Evolutionary conservation across 768 basidiomycete genomes (phyloP), one percentile per base, ranked within the genome.

Genomic region (Chalciporus piperatus): DNA sequence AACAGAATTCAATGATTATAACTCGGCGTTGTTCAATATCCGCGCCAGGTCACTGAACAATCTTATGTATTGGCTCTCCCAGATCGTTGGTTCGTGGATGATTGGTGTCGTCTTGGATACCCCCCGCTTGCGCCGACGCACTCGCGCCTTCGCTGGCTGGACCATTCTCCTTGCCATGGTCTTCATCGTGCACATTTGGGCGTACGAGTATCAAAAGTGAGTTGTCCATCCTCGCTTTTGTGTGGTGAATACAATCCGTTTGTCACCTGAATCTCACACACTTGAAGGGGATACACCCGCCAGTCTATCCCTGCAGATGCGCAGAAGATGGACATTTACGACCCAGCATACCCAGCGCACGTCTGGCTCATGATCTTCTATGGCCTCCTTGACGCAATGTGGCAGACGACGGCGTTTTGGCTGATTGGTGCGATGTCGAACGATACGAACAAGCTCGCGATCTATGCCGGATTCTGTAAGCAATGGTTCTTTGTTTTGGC

Each of bases 351-450:
- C 38, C 61, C 59, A 16, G 55, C 52, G 17, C 76, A 76, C 45
- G 67, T 85, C 16, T 76, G 76, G 67, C 70, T 92, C 11, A 89
- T 83, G 68, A 76, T 86, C 46, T 77, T 82, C 62, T 87, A 80
- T 60, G 86, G 87, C 38, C 60, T 90, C 4, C 74, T 89, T 41
- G 89, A 92, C 57, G 74, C 89, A 0, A 84, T 88, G 80, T 92
- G 88, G 86, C 89, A 91, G 65, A 89, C 85, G 3, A 81, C 79
- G 0, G 79, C 79, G 9, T 88, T 89, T 65, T 89, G 86, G 86
- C 73, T 87, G 62, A 86, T 88, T 75, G 89, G 89, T 38, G 84
- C 86, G 9, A 87, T 92, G 83, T 87, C 85, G 20, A 89, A 91
- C 54, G 83, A 90, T 60, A 81, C 85, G 7, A 79, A 76, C 5